phyloP scores from a whole-genome alignment of 805 yeast genomes.

The Ogataea neopini region DNA sequence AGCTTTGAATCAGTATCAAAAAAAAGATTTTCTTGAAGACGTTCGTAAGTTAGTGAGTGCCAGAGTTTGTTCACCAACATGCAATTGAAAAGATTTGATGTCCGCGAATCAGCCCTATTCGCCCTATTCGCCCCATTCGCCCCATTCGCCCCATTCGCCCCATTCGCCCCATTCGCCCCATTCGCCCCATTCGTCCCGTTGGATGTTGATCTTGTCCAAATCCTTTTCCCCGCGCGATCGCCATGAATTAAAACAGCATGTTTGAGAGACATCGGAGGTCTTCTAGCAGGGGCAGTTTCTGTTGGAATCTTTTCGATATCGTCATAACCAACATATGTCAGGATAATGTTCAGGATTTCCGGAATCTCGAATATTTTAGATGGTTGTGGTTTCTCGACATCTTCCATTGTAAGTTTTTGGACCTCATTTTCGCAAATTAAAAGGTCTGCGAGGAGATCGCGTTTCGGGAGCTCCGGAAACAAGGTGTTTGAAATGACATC shows the following conservation, averaged over 20 bases:
- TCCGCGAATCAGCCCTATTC: conserved; percentile 1
- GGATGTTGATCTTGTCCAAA: conserved; percentile 34
- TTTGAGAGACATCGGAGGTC: conserved; percentile 66
- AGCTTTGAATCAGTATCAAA: conserved; percentile 51
- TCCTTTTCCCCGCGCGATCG: conserved; percentile 40
- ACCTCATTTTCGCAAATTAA: conserved; percentile 21
- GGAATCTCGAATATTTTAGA: conserved; percentile 65
- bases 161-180: neutral
- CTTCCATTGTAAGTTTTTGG: conserved; percentile 9
- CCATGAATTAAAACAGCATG: conserved; percentile 68
- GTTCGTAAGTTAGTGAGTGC: conserved; percentile 53
- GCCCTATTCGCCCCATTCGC: neutral
- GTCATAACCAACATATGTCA: conserved; percentile 59
- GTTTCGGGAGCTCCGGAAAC: neutral
- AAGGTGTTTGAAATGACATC: conserved; percentile 4
- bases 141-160: neutral
- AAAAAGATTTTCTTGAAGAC: conserved; percentile 55
- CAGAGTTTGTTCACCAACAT: conserved; percentile 69
- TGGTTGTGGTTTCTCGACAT: neutral
- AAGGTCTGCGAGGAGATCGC: conserved; percentile 19
- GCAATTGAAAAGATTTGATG: conserved; percentile 55
- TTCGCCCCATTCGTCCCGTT: neutral
- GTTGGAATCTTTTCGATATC: conserved; percentile 51
- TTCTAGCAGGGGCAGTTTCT: conserved; percentile 58
- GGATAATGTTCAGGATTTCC: conserved; percentile 65